Base-by-base conservation (phyloP, 2,329 filamentous ascomycete genomes). In the Venturia aucupariae region DNA sequence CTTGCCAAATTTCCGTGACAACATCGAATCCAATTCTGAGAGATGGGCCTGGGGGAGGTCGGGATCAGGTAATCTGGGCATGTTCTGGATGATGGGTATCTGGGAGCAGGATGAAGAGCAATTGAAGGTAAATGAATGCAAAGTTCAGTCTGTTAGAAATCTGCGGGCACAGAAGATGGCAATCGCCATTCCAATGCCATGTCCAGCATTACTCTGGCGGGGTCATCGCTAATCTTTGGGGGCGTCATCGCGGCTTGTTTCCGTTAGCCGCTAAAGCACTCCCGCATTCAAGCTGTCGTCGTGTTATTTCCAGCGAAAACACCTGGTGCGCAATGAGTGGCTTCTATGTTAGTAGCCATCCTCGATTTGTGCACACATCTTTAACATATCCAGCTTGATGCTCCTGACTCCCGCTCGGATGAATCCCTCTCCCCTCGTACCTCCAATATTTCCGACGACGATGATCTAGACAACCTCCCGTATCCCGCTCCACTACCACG, bases 401-500 rank as follows among this genome's bases (percentile, higher is more conserved):
- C 64, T 55, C 63, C 63, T 32, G 65, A 61, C 59, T 64, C 39
- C 57, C 63, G 19, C 63, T 61, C 63, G 30, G 38, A 41, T n/a
- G 41, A 41, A 19, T 60, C 59, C 17, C 59, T 60, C 38, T 44
- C 59, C 59, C 41, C 24, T 42, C 38, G 44, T 24, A 44, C 38
- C 19, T 35, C 30, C 48, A 51, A 55, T 11, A 39, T 54, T 46
- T 63, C 51, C 62, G 62, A 63, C 46, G 42, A 46, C 30, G 46
- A 55, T 55, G 51, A 63, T 32, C 46, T 63, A 46, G 42, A 88
- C 70, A 86, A 86, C 24, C 86, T 97, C 5, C 94, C 94, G 15
- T 97, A 96, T 77, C 94, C 94, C 1, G 83, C 86, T 46, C 91
- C 92, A 3, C 85, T 99, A 19, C 85, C 90, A 1, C 89, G 94